Percentiles rank a stretch among this genome's conserved stretches.
Evolutionary conservation across 306 rosid genomes (phyloP).

Genomic region (Delonix regia): DNA sequence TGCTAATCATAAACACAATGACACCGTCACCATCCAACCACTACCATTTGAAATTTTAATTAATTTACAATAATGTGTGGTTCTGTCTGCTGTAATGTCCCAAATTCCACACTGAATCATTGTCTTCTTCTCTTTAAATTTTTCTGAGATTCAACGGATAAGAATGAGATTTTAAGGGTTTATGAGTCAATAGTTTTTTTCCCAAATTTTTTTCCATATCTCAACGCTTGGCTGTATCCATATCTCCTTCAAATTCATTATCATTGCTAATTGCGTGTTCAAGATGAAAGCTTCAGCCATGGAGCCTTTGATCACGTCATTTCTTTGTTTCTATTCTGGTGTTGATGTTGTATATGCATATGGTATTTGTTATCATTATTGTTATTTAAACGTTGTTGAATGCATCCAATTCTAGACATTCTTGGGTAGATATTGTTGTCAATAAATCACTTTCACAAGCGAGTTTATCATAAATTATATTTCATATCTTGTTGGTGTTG

Average conservation of each 20-base stretch:
- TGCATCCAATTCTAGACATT: background rate
- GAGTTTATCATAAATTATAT: too few relatives aligned
- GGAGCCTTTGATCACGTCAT: slow-evolving; percentile 39
- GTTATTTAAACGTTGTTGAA: background rate
- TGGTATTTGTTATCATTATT: background rate
- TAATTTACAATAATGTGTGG: background rate
- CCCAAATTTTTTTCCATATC: slow-evolving; percentile 10
- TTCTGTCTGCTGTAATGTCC: slow-evolving; percentile 31
- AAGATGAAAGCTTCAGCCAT: slow-evolving; percentile 26
- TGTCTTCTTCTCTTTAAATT: slow-evolving; percentile 37
- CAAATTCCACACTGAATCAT: slow-evolving; percentile 36
- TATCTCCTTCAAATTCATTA: slow-evolving; percentile 19
- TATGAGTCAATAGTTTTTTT: slow-evolving; percentile 39
- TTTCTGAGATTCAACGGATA: slow-evolving; percentile 36
- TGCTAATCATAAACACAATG: slow-evolving; percentile 42
- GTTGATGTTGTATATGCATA: background rate
- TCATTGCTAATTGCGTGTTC: slow-evolving; percentile 48
- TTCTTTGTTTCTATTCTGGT: slow-evolving; percentile 14
- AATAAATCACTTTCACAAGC: too few relatives aligned
- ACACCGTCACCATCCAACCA: slow-evolving; percentile 48
- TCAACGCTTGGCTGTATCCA: slow-evolving; percentile 29
- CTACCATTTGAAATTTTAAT: slow-evolving; percentile 38
- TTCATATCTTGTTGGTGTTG: too few relatives aligned
- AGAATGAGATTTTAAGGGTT: slow-evolving; percentile 37
- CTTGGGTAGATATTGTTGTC: background rate